These are phyloP conservation scores for Garcia nutans DNA, from an alignment of 345 rosid species.

Conservation along the genomic window DNA sequence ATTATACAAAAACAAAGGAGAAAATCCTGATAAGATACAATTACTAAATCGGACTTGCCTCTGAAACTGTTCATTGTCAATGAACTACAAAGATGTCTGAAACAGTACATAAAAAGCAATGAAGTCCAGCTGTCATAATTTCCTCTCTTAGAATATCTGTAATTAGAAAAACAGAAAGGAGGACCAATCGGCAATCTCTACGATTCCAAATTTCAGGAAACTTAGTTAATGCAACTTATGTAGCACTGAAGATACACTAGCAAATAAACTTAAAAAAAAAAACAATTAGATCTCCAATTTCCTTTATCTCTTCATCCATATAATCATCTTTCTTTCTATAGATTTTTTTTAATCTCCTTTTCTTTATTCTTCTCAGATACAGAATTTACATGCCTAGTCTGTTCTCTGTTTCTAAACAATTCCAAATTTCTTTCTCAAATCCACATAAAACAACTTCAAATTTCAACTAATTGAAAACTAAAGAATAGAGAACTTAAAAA, in stretches of 20 bases:
- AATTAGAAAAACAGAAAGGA: background rate
- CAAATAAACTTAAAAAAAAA: background rate
- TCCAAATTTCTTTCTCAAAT: background rate
- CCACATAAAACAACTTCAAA: background rate
- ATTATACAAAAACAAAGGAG: background rate
- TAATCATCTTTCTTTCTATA: background rate
- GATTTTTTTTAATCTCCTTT: no score
- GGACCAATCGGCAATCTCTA: background rate
- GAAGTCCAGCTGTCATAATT: background rate
- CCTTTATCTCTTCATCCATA: background rate
- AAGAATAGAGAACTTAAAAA: background rate
- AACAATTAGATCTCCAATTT: background rate
- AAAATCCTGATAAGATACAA: background rate
- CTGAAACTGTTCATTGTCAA: constrained; percentile 37
- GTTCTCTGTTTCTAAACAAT: background rate
- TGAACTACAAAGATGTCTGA: constrained; percentile 33
- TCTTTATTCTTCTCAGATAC: background rate
- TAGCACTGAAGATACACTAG: background rate
- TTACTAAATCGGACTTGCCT: constrained; percentile 26
- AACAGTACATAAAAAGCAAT: constrained; percentile 5
- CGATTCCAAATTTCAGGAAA: background rate
- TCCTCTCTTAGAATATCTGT: background rate
- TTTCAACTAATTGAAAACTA: background rate
- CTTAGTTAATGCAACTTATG: no score
- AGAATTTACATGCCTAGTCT: background rate